Base-by-base conservation (phyloP, 1,139 yeast genomes). In the Kodamaea fungicola region DNA sequence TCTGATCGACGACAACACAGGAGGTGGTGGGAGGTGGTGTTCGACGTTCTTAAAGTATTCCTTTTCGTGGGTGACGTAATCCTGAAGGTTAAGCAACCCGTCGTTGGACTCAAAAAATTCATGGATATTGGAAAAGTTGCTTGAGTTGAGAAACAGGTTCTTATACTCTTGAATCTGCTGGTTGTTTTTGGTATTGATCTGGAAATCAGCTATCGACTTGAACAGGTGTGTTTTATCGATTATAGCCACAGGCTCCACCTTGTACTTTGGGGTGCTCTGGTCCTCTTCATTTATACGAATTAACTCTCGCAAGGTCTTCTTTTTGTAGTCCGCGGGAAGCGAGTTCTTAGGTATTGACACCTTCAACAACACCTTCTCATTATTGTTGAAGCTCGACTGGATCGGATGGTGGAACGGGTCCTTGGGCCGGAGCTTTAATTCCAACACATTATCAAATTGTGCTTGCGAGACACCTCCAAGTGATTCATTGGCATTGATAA, bases 161-260 rank as follows among this genome's bases (percentile, higher is more conserved):
- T 62, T 59, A 42, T 63, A 61, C 9, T 61, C 59, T 42, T 67
- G 71, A 8, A 59, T 60, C 43, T 78, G 69, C 12, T 61, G 52
- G 9, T 85, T 83, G 46, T 77, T 72, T 38, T 74, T 75, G 12
- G 90, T 76, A 25, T 75, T 65, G 43, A 78, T 76, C 56, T 90
- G 98, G 56, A 88, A 92, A 60, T 92, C 98, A 1, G 92, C 80
- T 70, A 92, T 78, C 41, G 86, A 88, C 48, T 96, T 75, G 57
- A 90, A 92, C 47, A 86, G 76, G 51, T 80, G 83, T 12, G 84
- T 84, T 42, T 79, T 76, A 48, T 80, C 79, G 16, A 89, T 69
- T 12, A 88, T 73, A 1, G 83, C 92, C 5, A 78, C 71, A 0
- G 96, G 92, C 34, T 68, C 66, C 1, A 75, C 71, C 22, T 61